phyloP scores from a whole-genome alignment of 2,329 filamentous ascomycete species.

The Lachnellula subtilissima region DNA sequence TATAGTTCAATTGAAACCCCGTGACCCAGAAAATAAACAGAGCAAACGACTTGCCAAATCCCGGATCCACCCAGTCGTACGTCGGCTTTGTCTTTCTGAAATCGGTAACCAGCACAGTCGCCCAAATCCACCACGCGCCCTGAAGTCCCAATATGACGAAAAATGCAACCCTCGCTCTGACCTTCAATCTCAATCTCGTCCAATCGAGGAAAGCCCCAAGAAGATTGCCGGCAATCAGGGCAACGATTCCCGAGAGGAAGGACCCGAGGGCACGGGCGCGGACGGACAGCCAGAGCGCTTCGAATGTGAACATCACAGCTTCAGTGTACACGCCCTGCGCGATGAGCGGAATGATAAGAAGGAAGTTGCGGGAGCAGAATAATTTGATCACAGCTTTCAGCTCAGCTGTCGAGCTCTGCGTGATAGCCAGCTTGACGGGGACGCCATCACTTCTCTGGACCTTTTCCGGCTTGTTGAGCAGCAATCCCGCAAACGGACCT shows the following conservation, averaged over 20 bases:
- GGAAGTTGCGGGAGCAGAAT: conserved; percentile 57
- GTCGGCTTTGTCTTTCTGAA: conserved; percentile 53
- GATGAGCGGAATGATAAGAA: conserved; percentile 63
- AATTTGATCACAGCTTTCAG: conserved; percentile 53
- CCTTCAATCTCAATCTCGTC: conserved; percentile 21
- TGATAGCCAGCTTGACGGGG: conserved; percentile 54
- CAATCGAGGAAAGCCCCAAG: conserved; percentile 43
- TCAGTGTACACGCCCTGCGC: conserved; percentile 67
- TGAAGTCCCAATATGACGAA: conserved; percentile 41
- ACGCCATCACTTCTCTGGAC: conserved; percentile 63
- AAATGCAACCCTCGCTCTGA: conserved; percentile 24
- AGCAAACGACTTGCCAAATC: conserved; percentile 62
- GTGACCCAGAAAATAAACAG: conserved; percentile 63
- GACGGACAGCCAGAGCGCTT: conserved; percentile 65
- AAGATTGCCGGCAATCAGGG: conserved; percentile 60
- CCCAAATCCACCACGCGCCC: conserved; percentile 70
- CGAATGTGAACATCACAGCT: conserved; percentile 67
- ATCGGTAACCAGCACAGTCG: conserved; percentile 57
- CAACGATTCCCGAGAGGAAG: conserved; percentile 64
- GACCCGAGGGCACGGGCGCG: conserved; percentile 65
- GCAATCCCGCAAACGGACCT: conserved; percentile 58
- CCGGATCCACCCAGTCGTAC: conserved; percentile 60
- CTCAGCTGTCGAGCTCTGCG: conserved; percentile 52
- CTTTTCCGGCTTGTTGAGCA: conserved; percentile 55
- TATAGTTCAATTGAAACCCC: conserved; percentile 69